Evolutionary conservation across 441 rosid species (phyloP), one percentile per base, ranked within the genome.

Genomic region (Theobroma grandiflorum): DNA sequence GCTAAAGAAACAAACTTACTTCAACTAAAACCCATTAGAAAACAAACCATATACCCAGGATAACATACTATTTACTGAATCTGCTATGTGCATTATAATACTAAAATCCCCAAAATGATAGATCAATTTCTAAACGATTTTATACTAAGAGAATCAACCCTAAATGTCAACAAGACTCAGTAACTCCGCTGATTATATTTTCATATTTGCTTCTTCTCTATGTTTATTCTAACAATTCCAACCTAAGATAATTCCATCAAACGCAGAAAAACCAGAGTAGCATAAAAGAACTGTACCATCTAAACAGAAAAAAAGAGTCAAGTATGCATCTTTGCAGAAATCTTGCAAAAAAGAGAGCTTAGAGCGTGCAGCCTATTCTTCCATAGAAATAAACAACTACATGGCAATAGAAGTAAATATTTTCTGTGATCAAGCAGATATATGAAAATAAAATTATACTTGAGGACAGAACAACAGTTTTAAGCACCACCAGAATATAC

Each of bases 401-500:
- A 18, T 66, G 71, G 31, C 71, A 4, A 50, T 8, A 33, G 8
- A 33, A 72, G 62, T 9, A 52, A 18, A n/a, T 38, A 66, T 47
- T 40, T 66, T 66, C 49, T 4, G 11, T 38, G 71, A 43, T 68
- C 53, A 43, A 68, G 72, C 35, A 43, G 55, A 68, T 43, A 68
- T 20, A 43, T 6, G 53, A 43, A 42, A 68, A 68, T 22, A 43
- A 43, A 68, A 20, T 68, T 53, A 68, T 66, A 31, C 31, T 20
- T 40, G 31, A 4, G 31, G 72, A 42, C 33, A 66, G 50, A 42
- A 66, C 18, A 66, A 66, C 72, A 18, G 52, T n/a, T 66, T 42
- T n/a, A 66, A 40, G 31, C 16, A 42, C 16, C 50, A 40, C 18
- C 31, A 40, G 8, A 66, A 8, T 37, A 35, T 64, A 64, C 45